Evolutionary conservation across 2,329 filamentous ascomycete species (phyloP), one percentile per base, ranked within the genome.

Genomic region (Dryadomyces quercus-mongolicae): DNA sequence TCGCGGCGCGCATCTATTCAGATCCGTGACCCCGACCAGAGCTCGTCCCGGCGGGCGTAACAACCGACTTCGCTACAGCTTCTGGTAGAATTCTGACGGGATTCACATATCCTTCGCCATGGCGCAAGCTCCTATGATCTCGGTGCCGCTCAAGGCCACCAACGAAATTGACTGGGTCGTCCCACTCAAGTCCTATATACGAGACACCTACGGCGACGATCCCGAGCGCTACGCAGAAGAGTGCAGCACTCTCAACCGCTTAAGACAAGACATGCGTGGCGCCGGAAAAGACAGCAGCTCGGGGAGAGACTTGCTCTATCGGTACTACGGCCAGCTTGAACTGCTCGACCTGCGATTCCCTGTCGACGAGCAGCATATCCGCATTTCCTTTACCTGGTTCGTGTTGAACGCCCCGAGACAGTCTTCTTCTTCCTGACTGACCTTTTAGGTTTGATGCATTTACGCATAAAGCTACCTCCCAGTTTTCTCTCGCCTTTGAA

Each of bases 141-240:
- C 90, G 63, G 85, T 85, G 78, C 92, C 92, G 67, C 80, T 96
- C 65, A 97, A 86, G 81, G 80, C 80, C 53, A 98, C 93, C 60
- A 95, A 91, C 77, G 93, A 98, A 75, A 95, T 98, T 67, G 93
- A 98, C 78, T 98, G 93, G 93, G 79, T 97, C 60, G 77, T 80
- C 49, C 93, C 93, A 49, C 78, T 98, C 61, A 97, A 97, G 74
- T 76, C 78, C 60, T 96, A 97, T 74, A 98, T 98, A 64, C 82
- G 90, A 61, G 80, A 90, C 62, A 94, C 86, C 22, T 96, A 98
- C 68, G 91, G 91, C 67, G 93, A 98, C 70, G 92, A 97, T 67
- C 92, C 93, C 31, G 93, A 98, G 69, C 83, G 89, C 62, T 98
- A 98, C 74, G 81, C 84, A 53, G 90, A 97, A 70, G 93, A 98